Percentiles rank a stretch among this genome's conserved stretches.
Evolutionary conservation across 2,329 filamentous ascomycete genomes (phyloP).

Genomic region (Alternaria gansuensis): DNA sequence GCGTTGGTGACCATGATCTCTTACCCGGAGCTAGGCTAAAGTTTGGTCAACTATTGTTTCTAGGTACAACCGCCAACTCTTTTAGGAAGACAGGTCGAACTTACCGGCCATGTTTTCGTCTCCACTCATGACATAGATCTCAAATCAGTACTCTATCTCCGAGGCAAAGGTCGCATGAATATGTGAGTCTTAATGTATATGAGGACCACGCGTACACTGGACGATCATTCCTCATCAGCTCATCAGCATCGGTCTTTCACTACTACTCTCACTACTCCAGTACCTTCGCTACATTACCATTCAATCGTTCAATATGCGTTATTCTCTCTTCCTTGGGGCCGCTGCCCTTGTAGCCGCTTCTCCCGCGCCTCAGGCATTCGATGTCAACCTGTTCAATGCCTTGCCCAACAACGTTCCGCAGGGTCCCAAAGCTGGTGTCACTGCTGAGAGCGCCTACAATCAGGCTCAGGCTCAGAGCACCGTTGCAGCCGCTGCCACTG

Average conservation of each 20-base stretch:
- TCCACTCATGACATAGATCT: slow-evolving; percentile 16
- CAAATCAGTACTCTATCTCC: slow-evolving; percentile 10
- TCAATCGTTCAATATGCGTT: slow-evolving; percentile 31
- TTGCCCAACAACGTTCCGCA: slow-evolving; percentile 19
- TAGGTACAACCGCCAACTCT: slow-evolving; percentile 13
- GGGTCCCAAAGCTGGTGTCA: slow-evolving; percentile 30
- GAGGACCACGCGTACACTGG: slow-evolving; percentile 5
- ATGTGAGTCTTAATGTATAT: slow-evolving; percentile 12
- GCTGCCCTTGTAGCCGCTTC: slow-evolving; percentile 35
- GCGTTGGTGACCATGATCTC: slow-evolving; percentile 17
- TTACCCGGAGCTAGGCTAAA: slow-evolving; percentile 18
- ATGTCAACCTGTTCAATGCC: slow-evolving; percentile 19
- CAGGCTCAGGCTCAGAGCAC: slow-evolving; percentile 24
- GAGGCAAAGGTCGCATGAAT: slow-evolving; percentile 6
- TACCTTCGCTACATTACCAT: slow-evolving; percentile 6
- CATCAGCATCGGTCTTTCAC: slow-evolving; percentile 15
- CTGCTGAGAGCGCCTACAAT: slow-evolving; percentile 25
- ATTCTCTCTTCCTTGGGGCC: slow-evolving; percentile 32
- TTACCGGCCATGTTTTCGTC: slow-evolving; percentile 15
- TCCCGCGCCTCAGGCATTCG: slow-evolving; percentile 35
- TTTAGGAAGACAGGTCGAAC: slow-evolving; percentile 14
- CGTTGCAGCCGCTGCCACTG: slow-evolving; percentile 27
- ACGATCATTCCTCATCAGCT: slow-evolving; percentile 14
- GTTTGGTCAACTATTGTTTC: slow-evolving; percentile 18
- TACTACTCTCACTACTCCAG: slow-evolving; percentile 11